Evolutionary conservation across 2,329 filamentous ascomycete genomes (phyloP), one percentile per base, ranked within the genome.

Genomic region (Aspergillus melleus): DNA sequence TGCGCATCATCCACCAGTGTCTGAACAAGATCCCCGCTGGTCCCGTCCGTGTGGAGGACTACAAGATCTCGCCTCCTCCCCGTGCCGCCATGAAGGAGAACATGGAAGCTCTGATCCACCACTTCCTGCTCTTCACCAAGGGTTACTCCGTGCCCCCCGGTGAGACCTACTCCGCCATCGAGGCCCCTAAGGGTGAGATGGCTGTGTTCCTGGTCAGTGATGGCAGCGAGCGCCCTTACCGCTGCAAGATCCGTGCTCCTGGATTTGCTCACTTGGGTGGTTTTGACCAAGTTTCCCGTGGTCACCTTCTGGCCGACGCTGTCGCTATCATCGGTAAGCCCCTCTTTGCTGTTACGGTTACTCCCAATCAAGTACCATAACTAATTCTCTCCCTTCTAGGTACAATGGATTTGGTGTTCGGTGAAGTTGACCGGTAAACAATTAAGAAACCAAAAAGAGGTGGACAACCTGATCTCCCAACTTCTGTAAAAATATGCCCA

Each of bases 151-250:
- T 99, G 4, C 95, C 95, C 49, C 95, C 96, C 8, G 96, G 95
- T 64, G 95, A 99, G 84, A 99, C 95, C 6, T 99, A 99, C 84
- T 93, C 90, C 51, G 94, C 90, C 63, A 99, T 99, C 66, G 95
- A 99, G 84, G 95, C 96, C n/a, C 95, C 95, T 62, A 99, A 99
- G 89, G 95, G 95, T 71, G 95, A 99, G 83, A 99, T 99, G 95
- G 95, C 90, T 76, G 95, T 99, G 49, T 99, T 90, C 76, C 81
- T 99, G 54, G 95, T 99, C 72, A 96, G 91, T 75, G 95, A 99
- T 75, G 95, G 95, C 65, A 95, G 88, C 75, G 95, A 99, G 85
- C 85, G 95, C 73, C 95, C 95, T 51, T 99, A 99, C 83, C 86
- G 96, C 73, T 97, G 95, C 81, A 96, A 97, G 83, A 97, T 99